Percentiles rank a stretch among this genome's conserved stretches.
Conservation (phyloP, 2,329 filamentous ascomycete species). For the Pezicula carpinea region DNA sequence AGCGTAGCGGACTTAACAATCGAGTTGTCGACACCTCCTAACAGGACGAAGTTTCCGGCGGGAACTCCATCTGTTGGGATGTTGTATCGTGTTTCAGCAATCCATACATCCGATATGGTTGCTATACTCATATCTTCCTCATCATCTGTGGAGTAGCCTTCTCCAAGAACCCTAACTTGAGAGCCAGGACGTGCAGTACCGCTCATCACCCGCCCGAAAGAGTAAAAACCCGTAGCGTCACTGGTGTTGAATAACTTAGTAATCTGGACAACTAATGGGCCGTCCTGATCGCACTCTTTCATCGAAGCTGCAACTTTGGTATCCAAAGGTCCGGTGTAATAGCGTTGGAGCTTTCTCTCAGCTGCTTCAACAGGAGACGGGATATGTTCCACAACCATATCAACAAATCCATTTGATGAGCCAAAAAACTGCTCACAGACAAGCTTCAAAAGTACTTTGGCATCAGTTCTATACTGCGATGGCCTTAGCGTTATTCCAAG, state of each 20-base stretch:
- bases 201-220: conserved; percentile 88
- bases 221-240: conserved; percentile 87
- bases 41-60: conserved; percentile 88
- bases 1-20: conserved; percentile 97
- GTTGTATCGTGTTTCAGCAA: conserved; percentile 89
- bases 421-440: conserved; percentile 97
- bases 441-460: conserved; percentile 79
- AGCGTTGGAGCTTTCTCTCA: conserved; percentile 70
- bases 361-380: conserved; percentile 81
- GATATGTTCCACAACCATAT: conserved; percentile 88
- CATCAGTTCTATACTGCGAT: conserved; percentile 85
- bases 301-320: conserved; percentile 77
- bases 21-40: conserved; percentile 92
- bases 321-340: conserved; percentile 89
- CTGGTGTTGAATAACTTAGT: conserved; percentile 89
- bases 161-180: conserved; percentile 85
- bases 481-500: conserved; percentile 87
- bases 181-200: conserved; percentile 79
- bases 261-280: conserved; percentile 84
- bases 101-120: conserved; percentile 80
- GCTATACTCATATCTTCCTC: conserved; percentile 95
- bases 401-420: conserved; percentile 81
- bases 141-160: conserved; percentile 93
- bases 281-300: conserved; percentile 78
- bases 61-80: conserved; percentile 88